Conservation (phyloP, 2,329 filamentous ascomycete genomes). For the Alternaria postmessia region DNA sequence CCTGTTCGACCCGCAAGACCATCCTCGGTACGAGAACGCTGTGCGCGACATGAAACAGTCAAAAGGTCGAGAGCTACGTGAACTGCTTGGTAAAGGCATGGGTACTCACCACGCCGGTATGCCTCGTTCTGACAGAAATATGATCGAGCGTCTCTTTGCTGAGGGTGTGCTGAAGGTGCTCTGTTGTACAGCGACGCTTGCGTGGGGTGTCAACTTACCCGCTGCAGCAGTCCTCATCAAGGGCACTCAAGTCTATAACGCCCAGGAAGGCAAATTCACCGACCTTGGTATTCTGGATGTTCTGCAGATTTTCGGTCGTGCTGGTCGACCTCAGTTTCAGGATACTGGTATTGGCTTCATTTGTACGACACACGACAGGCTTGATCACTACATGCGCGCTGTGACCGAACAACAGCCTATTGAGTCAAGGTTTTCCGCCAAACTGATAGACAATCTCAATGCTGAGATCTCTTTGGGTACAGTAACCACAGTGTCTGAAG, state of each 20-base stretch:
- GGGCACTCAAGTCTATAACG: slow-evolving; percentile 95
- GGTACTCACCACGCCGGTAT: slow-evolving; percentile 98
- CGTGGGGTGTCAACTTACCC: slow-evolving; percentile 98
- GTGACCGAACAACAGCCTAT: slow-evolving; percentile 97
- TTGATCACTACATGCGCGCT: slow-evolving; percentile 88
- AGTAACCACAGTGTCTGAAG: slow-evolving; percentile 91
- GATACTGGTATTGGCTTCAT: slow-evolving; percentile 99
- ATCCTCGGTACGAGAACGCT: slow-evolving; percentile 82
- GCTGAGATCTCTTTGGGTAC: slow-evolving; percentile 94
- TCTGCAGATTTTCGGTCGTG: slow-evolving; percentile 97
- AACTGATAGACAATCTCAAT: slow-evolving; percentile 95
- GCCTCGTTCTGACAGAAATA: slow-evolving; percentile 89
- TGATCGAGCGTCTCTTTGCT: slow-evolving; percentile 91
- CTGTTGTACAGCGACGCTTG: slow-evolving; percentile 96
- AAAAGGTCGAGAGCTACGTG: slow-evolving; percentile 84
- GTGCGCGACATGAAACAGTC: slow-evolving; percentile 85
- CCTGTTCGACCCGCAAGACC: slow-evolving; percentile 80
- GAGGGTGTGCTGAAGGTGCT: slow-evolving; percentile 96
- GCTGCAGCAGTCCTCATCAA: slow-evolving; percentile 98
- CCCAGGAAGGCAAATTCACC: slow-evolving; percentile 94
- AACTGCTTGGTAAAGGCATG: slow-evolving; percentile 87
- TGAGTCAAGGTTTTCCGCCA: slow-evolving; percentile 93
- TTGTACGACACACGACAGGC: slow-evolving; percentile 92
- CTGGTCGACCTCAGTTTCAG: slow-evolving; percentile 95
- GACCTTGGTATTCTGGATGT: slow-evolving; percentile 97